Evolutionary conservation across 768 basidiomycete genomes (phyloP).

Genomic region (Lentinula raphanica): DNA sequence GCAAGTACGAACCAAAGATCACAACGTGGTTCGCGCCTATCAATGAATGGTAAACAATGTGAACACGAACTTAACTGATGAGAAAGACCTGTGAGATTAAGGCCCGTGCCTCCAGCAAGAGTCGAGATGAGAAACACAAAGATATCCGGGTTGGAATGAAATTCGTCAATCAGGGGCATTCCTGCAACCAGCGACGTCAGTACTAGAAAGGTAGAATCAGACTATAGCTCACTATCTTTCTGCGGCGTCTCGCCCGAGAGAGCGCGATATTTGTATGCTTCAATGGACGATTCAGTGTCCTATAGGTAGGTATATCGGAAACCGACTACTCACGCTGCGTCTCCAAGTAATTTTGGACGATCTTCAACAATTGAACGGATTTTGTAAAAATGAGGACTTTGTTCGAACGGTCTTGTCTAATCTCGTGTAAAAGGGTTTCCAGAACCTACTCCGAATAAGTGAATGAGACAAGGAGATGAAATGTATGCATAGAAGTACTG

Average conservation of each 20-base stretch:
- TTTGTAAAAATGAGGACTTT: constrained; percentile 95
- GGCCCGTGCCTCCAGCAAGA: constrained; percentile 84
- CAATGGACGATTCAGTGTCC: neutral
- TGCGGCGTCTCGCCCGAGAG: constrained; percentile 5
- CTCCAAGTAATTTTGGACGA: constrained; percentile 75
- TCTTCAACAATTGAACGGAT: constrained; percentile 83
- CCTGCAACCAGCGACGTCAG: constrained; percentile 34
- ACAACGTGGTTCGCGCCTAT: constrained; percentile 88
- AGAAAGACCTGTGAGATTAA: constrained; percentile 64
- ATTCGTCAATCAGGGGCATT: constrained; percentile 82
- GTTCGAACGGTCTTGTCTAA: constrained; percentile 61
- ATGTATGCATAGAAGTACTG: no score
- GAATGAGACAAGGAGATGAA: neutral
- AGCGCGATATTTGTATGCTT: neutral
- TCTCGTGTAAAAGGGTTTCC: constrained; percentile 56
- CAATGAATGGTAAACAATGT: neutral
- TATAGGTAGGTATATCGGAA: neutral
- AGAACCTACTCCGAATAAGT: constrained; percentile 46
- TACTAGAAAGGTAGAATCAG: neutral
- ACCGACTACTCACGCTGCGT: constrained; percentile 39
- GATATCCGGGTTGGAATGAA: constrained; percentile 66
- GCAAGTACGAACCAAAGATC: constrained; percentile 57
- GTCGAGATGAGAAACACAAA: constrained; percentile 89
- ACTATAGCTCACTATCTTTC: neutral
- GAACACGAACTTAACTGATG: no score